Evolutionary conservation across 2,329 filamentous ascomycete genomes (phyloP).

Genomic region (Aaosphaeria pasadenensis): DNA sequence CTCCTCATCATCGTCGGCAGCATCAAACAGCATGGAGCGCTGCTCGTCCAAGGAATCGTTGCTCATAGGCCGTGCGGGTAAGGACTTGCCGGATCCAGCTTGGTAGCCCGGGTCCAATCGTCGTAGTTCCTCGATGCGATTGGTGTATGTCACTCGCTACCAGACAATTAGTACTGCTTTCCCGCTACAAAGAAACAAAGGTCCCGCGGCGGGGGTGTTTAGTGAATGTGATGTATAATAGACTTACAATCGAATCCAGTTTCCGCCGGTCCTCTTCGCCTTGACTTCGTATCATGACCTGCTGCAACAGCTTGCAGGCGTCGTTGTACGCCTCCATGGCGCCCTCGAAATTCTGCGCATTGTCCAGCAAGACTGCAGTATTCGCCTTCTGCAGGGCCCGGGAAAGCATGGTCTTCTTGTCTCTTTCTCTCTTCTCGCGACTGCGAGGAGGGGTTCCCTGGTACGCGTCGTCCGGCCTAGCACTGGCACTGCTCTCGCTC

Average conservation of each 20-base stretch:
- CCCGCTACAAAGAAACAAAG: not conserved
- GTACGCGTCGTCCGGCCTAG: constrained; percentile 28
- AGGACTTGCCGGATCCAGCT: constrained; percentile 61
- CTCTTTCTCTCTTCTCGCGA: constrained; percentile 46
- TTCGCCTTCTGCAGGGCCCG: constrained; percentile 93
- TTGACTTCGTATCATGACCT: constrained; percentile 81
- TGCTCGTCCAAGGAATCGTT: constrained; percentile 49
- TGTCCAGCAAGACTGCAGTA: constrained; percentile 90
- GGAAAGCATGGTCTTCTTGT: constrained; percentile 93
- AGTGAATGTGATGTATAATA: not conserved
- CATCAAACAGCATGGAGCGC: constrained; percentile 33
- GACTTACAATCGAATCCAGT: constrained; percentile 85
- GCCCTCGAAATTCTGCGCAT: constrained; percentile 90
- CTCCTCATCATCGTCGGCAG: constrained; percentile 38
- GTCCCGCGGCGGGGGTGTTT: not conserved
- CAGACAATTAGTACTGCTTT: constrained; percentile 10
- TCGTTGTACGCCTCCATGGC: constrained; percentile 88
- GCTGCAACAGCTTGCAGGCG: constrained; percentile 81
- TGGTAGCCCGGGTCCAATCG: constrained; percentile 60
- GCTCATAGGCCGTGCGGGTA: constrained; percentile 69
- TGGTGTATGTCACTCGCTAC: constrained; percentile 84
- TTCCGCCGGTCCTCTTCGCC: constrained; percentile 86
- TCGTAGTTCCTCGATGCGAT: constrained; percentile 81
- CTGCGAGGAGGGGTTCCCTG: constrained; percentile 35
- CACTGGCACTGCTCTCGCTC: constrained; percentile 24